Conservation (phyloP, 2,329 filamentous ascomycete genomes). For the Ophiostoma sp. region DNA sequence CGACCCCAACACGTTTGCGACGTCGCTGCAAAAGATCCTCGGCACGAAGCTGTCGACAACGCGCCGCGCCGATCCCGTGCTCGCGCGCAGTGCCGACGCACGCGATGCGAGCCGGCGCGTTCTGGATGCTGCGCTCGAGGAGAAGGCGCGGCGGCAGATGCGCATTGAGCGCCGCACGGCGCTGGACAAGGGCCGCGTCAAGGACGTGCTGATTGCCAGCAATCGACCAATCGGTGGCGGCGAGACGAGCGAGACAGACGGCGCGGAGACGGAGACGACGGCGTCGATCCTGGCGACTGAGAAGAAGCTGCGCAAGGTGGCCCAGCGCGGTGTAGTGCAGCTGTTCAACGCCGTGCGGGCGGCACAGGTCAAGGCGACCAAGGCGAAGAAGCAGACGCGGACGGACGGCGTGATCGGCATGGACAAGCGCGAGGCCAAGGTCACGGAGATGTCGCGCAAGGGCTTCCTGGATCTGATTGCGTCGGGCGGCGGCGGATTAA, state of each 20-base stretch:
- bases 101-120: conserved; percentile 65
- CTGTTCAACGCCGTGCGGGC: conserved; percentile 93
- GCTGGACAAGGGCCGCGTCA: conserved; percentile 79
- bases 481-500: conserved; percentile 53
- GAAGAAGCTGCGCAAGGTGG: conserved; percentile 75
- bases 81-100: conserved; percentile 73
- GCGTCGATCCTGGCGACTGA: conserved; percentile 63
- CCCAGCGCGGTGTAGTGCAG: conserved; percentile 89
- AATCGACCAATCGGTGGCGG: conserved; percentile 22
- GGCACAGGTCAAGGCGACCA: conserved; percentile 80
- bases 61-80: conserved; percentile 82
- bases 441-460: conserved; percentile 95
- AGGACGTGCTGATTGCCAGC: conserved; percentile 67
- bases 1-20: conserved; percentile 85
- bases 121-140: conserved; percentile 71
- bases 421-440: conserved; percentile 73
- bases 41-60: conserved; percentile 78
- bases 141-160: conserved; percentile 72
- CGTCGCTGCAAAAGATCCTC: conserved; percentile 87
- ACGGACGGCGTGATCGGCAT: conserved; percentile 73
- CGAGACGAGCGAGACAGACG: conserved; percentile 30
- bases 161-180: conserved; percentile 74
- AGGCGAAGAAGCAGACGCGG: conserved; percentile 64
- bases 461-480: conserved; percentile 90
- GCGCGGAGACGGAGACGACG: conserved; percentile 43